These are phyloP conservation scores for Boletus coccyginus DNA, from an alignment of 768 basidiomycete genomes.

Conservation along the genomic window DNA sequence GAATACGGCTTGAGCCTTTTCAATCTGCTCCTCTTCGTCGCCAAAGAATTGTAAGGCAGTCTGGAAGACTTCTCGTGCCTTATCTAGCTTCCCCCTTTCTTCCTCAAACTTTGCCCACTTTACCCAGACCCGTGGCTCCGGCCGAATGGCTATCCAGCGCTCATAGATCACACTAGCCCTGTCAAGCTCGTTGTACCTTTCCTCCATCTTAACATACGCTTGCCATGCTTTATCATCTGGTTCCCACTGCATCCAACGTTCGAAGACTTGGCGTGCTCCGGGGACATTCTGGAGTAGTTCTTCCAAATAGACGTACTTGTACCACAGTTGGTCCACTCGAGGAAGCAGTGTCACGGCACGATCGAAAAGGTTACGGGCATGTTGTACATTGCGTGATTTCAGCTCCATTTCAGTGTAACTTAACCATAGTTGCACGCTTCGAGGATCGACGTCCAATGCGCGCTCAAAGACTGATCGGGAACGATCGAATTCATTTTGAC, in stretches of 20 bases:
- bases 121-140: slow-evolving; percentile 79
- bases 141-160: slow-evolving; percentile 74
- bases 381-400: slow-evolving; percentile 96
- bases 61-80: slow-evolving; percentile 85
- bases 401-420: slow-evolving; percentile 97
- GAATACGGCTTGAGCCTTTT: slow-evolving; percentile 89
- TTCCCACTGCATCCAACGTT: slow-evolving; percentile 99
- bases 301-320: slow-evolving; percentile 98
- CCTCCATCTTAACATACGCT: slow-evolving; percentile 98
- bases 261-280: slow-evolving; percentile 96
- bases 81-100: slow-evolving; percentile 59
- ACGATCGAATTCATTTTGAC: slow-evolving; percentile 94
- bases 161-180: slow-evolving; percentile 93
- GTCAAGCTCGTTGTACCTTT: slow-evolving; percentile 88
- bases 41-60: slow-evolving; percentile 88
- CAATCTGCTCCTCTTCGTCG: slow-evolving; percentile 84
- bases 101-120: slow-evolving; percentile 91
- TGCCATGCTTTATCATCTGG: slow-evolving; percentile 99
- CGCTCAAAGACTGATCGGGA: slow-evolving; percentile 96
- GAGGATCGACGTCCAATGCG: slow-evolving; percentile 91
- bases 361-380: slow-evolving; percentile 95
- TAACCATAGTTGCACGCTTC: slow-evolving; percentile 89
- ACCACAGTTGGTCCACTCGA: slow-evolving; percentile 96
- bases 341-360: slow-evolving; percentile 95
- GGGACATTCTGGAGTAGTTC: slow-evolving; percentile 95